Base-by-base conservation (phyloP, 2,329 filamentous ascomycete genomes). In the Colletotrichum tabaci region DNA sequence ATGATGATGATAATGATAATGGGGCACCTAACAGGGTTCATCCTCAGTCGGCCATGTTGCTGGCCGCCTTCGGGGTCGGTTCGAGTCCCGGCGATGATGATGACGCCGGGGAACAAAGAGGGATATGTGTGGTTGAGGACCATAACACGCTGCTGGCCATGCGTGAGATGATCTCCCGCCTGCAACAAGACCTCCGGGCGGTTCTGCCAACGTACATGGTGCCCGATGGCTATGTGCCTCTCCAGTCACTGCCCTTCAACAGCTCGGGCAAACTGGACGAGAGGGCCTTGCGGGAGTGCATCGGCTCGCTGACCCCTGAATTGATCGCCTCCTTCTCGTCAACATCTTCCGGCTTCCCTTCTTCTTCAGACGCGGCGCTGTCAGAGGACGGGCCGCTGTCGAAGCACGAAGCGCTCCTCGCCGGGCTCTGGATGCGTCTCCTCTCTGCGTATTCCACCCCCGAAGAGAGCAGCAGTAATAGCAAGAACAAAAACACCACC, bases 391-490 rank as follows among this genome's bases (percentile, higher is more conserved):
- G 44, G 18, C 44, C 44, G 44, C 44, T 47, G 44, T 47, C 44
- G 44, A 18, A 16, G 18, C 52, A 35, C 16, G 56, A 60, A 35
- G 26, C 13, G 40, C 38, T 23, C 38, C 56, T 60, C 13, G 38
- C 35, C 6, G 56, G 13, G 1, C 50, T 75, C 38, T 74, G 72
- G 72, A 56, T 57, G n/a, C 18, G 40, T 12, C 53, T 74, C 26
- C 69, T 75, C 16, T 49, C 61, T 50, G 49, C 8, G 9, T 10
- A 52, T 23, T 23, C 49, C 3, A 23, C 62, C 26, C 12, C 18
- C 15, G 44, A 21, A 21, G 42, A 65, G 1, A 40, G 44, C 0
- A 82, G 85, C 18, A 80, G 21, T 16, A 80, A 82, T 5, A 66
- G 44, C 44, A 47, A 12, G 18, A 26, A 26, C 23, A 26, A 26